Base-by-base conservation (phyloP, 176 grass and related monocot species). In the Aegilops umbellulata region DNA sequence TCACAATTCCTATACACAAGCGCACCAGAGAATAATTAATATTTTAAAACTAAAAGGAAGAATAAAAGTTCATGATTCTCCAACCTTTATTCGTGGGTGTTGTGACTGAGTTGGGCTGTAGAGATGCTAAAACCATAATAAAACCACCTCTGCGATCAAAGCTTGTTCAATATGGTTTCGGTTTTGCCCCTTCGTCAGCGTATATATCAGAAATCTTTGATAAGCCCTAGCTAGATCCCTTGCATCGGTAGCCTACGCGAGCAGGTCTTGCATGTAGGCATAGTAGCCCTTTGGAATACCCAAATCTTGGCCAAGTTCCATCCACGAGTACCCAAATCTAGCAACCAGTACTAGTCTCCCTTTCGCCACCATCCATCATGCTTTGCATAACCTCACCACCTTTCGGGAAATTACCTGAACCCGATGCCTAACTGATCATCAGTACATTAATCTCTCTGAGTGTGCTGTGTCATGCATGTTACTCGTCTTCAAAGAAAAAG, bases 281-380 rank as follows among this genome's bases (percentile, higher is more conserved):
- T 62, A 29, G 63, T 51, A 53, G 49, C 49, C 60, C 30, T 80
- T 66, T 80, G 5, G 38, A 80, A 65, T 51, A 31, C 71, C 44
- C 58, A 83, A 71, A 71, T 70, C 74, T 36, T 29, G 74, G 76
- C 80, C 31, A 69, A 27, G 19, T 51, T 51, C 47, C 47, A 17
- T 51, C 47, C 47, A 51, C 47, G 47, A 51, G 16, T 15, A 51
- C 47, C 15, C 41, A 46, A 46, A 46, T 46, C 49, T 4, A 19
- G 49, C 49, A 19, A 19, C 49, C 47, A 51, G 47, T 51, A 51
- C 15, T 51, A 24, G 16, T 47, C 42, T 75, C 29, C 44, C 74
- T 57, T 76, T 76, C 30, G 74, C 47, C 74, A 47, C 13, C 74
- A 55, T 27, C 17, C 4, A 76, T 32, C 46, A 5, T 13, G 74